Evolutionary conservation across 768 basidiomycete species (phyloP).

Genomic region (Rhodotorula babjevae): DNA sequence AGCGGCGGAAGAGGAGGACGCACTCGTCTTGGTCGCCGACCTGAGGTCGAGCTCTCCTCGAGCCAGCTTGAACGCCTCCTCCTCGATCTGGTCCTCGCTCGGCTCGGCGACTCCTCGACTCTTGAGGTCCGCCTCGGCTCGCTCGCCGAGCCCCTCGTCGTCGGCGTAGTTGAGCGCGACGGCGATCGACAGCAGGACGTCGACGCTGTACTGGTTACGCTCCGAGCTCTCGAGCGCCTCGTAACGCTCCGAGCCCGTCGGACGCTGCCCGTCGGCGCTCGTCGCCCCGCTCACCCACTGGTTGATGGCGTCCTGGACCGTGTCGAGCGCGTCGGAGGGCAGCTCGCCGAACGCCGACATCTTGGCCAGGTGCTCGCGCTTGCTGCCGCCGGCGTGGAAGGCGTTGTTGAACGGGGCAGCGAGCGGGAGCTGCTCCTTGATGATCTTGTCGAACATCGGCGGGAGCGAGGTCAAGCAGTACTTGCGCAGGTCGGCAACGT

Average conservation of each 20-base stretch:
- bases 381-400: slow-evolving; percentile 14
- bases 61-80: background rate
- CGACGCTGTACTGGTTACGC: slow-evolving; percentile 5
- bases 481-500: background rate
- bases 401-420: background rate
- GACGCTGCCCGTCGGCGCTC: background rate
- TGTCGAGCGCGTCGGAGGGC: background rate
- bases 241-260: slow-evolving; percentile 13
- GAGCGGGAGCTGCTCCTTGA: slow-evolving; percentile 1
- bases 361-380: slow-evolving; percentile 9
- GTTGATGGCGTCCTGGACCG: background rate
- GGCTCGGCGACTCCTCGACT: background rate
- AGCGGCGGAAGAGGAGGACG: background rate
- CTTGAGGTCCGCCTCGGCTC: background rate
- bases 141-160: background rate
- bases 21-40: slow-evolving; percentile 17
- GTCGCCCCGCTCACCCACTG: background rate
- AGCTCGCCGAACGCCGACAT: slow-evolving; percentile 19
- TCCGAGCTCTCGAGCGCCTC: slow-evolving; percentile 2
- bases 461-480: background rate
- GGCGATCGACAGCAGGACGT: slow-evolving; percentile 15
- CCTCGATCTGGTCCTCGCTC: background rate
- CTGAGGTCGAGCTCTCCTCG: slow-evolving; percentile 4
- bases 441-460: background rate
- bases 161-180: slow-evolving; percentile 21